Evolutionary conservation across 208 protist species (phyloP), one percentile per base, ranked within the genome.

Genomic region (Endotrypanum monterogeii): DNA sequence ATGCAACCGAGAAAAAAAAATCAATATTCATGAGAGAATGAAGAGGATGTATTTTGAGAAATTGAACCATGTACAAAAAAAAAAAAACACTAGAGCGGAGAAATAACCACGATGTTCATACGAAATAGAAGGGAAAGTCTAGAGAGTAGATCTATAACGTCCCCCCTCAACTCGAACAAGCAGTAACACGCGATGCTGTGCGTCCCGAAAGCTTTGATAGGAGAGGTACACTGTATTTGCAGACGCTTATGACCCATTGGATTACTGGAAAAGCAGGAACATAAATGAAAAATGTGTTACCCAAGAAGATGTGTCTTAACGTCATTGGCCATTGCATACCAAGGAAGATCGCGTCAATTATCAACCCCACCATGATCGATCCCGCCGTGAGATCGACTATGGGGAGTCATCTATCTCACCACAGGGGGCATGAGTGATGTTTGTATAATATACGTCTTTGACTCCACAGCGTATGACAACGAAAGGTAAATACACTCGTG

Each of bases 271-370:
- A 46, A 41, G 2, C 3, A 2, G 16, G 30, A 39, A 6, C 37
- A 30, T 7, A n/a, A 63, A 44, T 63, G 58, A 41, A 46, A 63
- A n/a, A 35, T 28, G 18, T 20, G 35, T 44, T n/a, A 63, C 35
- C 30, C 8, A 46, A 44, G 35, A 39, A 63, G 35, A 41, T 63
- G 58, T 7, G 18, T 44, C 30, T 12, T 30, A 63, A 3, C 4
- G 35, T 46, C 35, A 44, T 20, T 63, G 58, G 58, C 35, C 58
- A 63, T 63, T 37, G 58, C 12, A 44, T 63, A 44, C 58, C 58
- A 63, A 37, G 4, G 35, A 46, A n/a, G 35, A 63, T 63, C 16
- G 25, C 44, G 58, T 25, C 32, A 41, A 37, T 18, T 18, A 14
- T 41, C 30, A 7, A 41, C 20, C 58, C 16, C n/a, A 37, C 58